A percentile compares a stretch with the other conserved stretches of the same genome.
Conservation (phyloP, 225 moss, liverwort and hornwort genomes). For the Straminergon stramineum region DNA sequence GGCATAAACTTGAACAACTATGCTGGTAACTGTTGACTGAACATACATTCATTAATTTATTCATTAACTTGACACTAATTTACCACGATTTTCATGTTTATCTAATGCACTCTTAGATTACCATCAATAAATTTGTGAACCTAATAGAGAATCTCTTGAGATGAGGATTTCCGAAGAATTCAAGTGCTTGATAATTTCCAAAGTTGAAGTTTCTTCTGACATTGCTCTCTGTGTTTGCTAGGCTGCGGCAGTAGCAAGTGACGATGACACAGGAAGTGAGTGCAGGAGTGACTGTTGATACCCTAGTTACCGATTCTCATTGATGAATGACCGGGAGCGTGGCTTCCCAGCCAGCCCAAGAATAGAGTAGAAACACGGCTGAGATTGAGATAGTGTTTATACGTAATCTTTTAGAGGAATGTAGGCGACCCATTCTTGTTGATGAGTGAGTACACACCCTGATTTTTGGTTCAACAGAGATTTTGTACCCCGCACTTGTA, state of each 20-base stretch:
- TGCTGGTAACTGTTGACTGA: background rate
- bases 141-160: background rate
- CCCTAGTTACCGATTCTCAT: background rate
- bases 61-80: background rate
- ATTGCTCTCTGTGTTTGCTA: background rate
- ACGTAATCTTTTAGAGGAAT: slow-evolving; percentile 11
- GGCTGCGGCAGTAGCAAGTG: slow-evolving; percentile 27
- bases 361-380: background rate
- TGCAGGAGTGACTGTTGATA: slow-evolving; percentile 22
- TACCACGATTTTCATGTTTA: background rate
- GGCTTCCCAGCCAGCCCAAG: slow-evolving; percentile 30
- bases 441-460: slow-evolving; percentile 4
- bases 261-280: slow-evolving; percentile 30
- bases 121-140: background rate
- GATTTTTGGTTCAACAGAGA: slow-evolving; percentile 11
- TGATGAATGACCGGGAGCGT: slow-evolving; percentile 9
- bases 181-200: background rate
- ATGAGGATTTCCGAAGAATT: background rate
- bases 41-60: too few species aligned
- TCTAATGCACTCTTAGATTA: background rate
- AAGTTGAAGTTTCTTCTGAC: background rate
- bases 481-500: background rate
- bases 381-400: background rate
- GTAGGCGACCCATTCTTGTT: slow-evolving; percentile 18
- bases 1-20: background rate